Percentiles rank a stretch among this genome's conserved stretches.
phyloP scores from a whole-genome alignment of 805 yeast species.

The Zygoascus biomembranicola region DNA sequence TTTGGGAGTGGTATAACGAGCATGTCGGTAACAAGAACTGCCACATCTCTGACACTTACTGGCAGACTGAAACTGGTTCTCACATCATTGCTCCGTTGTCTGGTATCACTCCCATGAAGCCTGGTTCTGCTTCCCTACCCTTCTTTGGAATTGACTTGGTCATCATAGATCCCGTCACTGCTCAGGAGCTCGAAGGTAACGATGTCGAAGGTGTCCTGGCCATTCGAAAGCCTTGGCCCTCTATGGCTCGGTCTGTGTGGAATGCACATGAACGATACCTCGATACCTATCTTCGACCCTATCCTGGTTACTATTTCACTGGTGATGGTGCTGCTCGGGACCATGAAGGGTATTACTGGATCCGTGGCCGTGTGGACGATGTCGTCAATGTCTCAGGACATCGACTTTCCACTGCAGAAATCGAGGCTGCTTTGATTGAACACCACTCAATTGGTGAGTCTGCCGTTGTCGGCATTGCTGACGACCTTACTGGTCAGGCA shows the following conservation, averaged over 20 bases:
- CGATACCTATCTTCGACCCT: conserved; percentile 89
- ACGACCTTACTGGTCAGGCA: conserved; percentile 96
- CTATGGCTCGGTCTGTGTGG: conserved; percentile 96
- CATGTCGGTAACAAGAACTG: conserved; percentile 84
- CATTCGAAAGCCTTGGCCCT: conserved; percentile 88
- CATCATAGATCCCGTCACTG: conserved; percentile 88
- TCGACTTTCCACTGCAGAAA: conserved; percentile 96
- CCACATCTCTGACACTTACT: conserved; percentile 91
- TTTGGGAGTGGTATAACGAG: conserved; percentile 98
- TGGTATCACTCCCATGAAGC: conserved; percentile 90
- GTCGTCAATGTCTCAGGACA: conserved; percentile 98
- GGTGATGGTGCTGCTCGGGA: conserved; percentile 99
- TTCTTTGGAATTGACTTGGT: conserved; percentile 90
- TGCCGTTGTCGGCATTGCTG: conserved; percentile 94
- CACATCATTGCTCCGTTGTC: conserved; percentile 92
- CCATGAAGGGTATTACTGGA: conserved; percentile 94
- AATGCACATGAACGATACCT: conserved; percentile 77
- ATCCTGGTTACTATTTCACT: conserved; percentile 89
- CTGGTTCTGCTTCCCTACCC: conserved; percentile 95
- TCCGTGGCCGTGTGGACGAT: conserved; percentile 96
- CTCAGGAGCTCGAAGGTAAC: conserved; percentile 73
- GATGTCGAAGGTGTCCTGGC: conserved; percentile 97
- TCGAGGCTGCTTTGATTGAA: conserved; percentile 82
- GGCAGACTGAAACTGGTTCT: conserved; percentile 98
- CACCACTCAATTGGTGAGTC: conserved; percentile 79